These are phyloP conservation scores for Xerocomus subilludens DNA, from an alignment of 1,284 basidiomycete species.

Conservation along the genomic window DNA sequence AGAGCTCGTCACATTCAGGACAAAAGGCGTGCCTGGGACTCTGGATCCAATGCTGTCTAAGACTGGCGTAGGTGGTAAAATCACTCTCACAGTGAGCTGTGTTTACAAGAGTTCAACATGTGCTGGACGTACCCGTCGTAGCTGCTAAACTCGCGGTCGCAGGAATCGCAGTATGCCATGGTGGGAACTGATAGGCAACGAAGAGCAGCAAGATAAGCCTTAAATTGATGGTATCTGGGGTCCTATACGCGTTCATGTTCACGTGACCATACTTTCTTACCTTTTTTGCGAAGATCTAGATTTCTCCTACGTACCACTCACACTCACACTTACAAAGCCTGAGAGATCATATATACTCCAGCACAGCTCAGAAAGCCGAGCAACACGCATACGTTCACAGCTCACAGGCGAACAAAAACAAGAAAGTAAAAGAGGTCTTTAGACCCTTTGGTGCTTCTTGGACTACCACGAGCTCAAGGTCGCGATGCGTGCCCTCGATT, in stretches of 20 bases:
- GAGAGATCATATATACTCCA: slow-evolving; percentile 73
- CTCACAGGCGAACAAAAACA: slow-evolving; percentile 95
- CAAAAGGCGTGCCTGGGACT: slow-evolving; percentile 55
- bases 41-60: slow-evolving; percentile 46
- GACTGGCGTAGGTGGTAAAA: slow-evolving; percentile 37
- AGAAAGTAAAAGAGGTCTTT: slow-evolving; percentile 99
- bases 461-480: slow-evolving; percentile 99
- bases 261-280: slow-evolving; percentile 44
- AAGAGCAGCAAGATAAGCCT: neutral
- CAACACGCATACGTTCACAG: slow-evolving; percentile 77
- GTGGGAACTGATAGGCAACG: too few relatives aligned
- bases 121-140: slow-evolving; percentile 44
- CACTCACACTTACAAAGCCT: neutral
- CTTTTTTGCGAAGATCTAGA: slow-evolving; percentile 18
- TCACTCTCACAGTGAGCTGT: slow-evolving; percentile 38
- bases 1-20: slow-evolving; percentile 59
- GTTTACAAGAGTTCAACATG: slow-evolving; percentile 35
- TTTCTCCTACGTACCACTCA: too few relatives aligned
- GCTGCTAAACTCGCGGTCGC: slow-evolving; percentile 34
- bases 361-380: slow-evolving; percentile 79
- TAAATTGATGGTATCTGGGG: slow-evolving; percentile 39
- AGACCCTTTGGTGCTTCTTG: slow-evolving; percentile 96
- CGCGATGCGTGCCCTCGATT: slow-evolving; percentile 97
- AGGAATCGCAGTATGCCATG: slow-evolving; percentile 37
- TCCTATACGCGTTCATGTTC: slow-evolving; percentile 46